A percentile compares a stretch with the other conserved stretches of the same genome.
Conservation (phyloP, 345 rosid species). For the Camelina laxa region DNA sequence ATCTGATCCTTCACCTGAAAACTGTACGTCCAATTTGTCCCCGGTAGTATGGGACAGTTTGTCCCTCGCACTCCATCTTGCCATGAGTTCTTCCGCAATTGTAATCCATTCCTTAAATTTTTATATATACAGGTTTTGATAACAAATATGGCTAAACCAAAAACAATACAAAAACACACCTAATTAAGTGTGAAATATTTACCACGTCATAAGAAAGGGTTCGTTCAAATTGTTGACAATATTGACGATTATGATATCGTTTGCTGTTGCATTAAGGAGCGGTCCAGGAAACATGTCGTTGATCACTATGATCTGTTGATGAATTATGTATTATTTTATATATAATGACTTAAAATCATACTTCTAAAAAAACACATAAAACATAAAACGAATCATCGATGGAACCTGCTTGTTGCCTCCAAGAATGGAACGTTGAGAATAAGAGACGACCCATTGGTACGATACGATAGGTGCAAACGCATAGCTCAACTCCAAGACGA, state of each 20-base stretch:
- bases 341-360: neutral
- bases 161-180: neutral
- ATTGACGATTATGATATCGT: constrained; percentile 54
- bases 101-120: constrained; percentile 65
- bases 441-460: constrained; percentile 57
- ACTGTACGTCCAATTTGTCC: constrained; percentile 65
- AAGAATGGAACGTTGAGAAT: constrained; percentile 53
- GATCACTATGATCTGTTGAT: constrained; percentile 57
- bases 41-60: constrained; percentile 74
- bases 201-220: constrained; percentile 77
- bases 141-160: neutral
- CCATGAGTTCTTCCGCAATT: constrained; percentile 77
- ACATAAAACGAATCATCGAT: neutral
- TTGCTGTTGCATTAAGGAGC: constrained; percentile 57
- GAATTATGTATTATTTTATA: neutral
- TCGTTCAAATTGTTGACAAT: constrained; percentile 61
- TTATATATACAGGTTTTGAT: neutral
- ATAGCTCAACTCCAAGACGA: constrained; percentile 24
- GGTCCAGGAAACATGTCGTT: constrained; percentile 79
- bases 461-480: constrained; percentile 38
- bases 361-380: neutral
- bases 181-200: neutral
- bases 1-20: constrained; percentile 83
- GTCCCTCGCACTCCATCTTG: constrained; percentile 83
- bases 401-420: constrained; percentile 54